Evolutionary conservation across 345 rosid genomes (phyloP).

Genomic region (Citrus cavaleriei): DNA sequence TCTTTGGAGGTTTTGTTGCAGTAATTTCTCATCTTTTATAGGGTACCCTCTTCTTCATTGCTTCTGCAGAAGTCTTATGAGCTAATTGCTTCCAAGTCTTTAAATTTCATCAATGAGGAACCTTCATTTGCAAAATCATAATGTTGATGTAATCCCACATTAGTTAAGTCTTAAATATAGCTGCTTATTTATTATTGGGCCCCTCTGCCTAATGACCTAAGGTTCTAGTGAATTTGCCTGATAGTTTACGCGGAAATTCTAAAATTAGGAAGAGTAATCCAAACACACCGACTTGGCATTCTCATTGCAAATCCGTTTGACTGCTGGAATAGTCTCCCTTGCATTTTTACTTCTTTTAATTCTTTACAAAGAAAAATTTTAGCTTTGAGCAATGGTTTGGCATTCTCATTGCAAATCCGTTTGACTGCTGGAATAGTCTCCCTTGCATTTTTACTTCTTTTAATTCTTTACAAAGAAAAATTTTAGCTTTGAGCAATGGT

Average conservation of each 20-base stretch:
- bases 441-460: background rate
- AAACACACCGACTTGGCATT: background rate
- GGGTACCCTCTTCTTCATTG: background rate
- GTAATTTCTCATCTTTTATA: background rate
- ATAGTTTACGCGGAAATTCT: no score
- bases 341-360: no score
- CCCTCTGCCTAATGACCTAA: no score
- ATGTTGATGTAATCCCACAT: background rate
- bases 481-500: background rate
- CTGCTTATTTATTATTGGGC: background rate
- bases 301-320: no score
- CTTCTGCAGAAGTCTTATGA: background rate
- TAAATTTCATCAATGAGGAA: background rate
- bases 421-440: background rate
- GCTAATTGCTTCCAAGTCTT: background rate
- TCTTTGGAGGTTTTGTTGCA: conserved; percentile 6
- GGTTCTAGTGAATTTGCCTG: no score
- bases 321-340: no score
- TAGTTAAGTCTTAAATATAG: background rate
- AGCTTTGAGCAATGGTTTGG: no score
- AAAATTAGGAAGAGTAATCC: background rate
- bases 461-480: background rate
- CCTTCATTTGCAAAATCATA: background rate
- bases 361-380: no score
- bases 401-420: background rate